Evolutionary conservation across 805 yeast species (phyloP).

Genomic region (Helenozyma rhizophorensis): DNA sequence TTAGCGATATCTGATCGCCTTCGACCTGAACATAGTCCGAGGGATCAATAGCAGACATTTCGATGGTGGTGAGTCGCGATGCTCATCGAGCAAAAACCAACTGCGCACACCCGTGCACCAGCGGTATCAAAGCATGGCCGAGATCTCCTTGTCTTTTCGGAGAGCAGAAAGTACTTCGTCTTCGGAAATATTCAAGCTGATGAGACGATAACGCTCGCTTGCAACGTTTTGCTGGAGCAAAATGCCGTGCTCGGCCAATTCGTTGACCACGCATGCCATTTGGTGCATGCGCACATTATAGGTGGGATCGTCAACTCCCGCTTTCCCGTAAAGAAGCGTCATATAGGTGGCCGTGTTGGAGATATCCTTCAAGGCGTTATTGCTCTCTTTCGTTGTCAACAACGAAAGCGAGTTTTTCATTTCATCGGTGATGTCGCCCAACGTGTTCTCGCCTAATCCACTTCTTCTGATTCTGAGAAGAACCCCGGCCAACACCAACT

Average conservation of each 20-base stretch:
- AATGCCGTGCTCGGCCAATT: conserved; percentile 76
- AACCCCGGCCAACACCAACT: conserved; percentile 67
- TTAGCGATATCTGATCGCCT: conserved; percentile 33
- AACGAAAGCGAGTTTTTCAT: conserved; percentile 49
- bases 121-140: conserved; percentile 10
- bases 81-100: conserved; percentile 5
- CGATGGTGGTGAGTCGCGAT: conserved; percentile 3
- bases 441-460: conserved; percentile 63
- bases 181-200: conserved; percentile 65
- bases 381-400: conserved; percentile 27
- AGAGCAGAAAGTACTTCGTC: conserved; percentile 65
- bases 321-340: conserved; percentile 24
- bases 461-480: conserved; percentile 60
- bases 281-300: conserved; percentile 50
- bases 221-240: conserved; percentile 61
- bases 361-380: conserved; percentile 14
- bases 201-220: conserved; percentile 62
- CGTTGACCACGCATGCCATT: conserved; percentile 56
- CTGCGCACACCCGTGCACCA: conserved; percentile 7
- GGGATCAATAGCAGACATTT: conserved; percentile 35
- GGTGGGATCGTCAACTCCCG: conserved; percentile 23
- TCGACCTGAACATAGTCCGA: conserved; percentile 54
- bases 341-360: conserved; percentile 12
- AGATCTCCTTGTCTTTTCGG: conserved; percentile 42
- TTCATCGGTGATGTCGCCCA: conserved; percentile 81